phyloP scores from a whole-genome alignment of 352 stramenopile species.

The Phytophthora cryptogea region DNA sequence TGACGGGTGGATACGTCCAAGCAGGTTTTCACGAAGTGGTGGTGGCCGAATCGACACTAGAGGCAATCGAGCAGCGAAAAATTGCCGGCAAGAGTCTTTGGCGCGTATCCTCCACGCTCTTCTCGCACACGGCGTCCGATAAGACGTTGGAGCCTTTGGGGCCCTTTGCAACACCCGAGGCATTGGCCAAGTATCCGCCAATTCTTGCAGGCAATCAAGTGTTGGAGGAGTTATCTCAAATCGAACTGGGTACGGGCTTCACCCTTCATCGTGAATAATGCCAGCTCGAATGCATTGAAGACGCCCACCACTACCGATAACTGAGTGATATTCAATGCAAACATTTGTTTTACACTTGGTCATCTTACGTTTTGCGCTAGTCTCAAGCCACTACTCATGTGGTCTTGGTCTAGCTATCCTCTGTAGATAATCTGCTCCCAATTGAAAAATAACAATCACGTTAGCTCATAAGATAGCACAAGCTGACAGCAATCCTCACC shows the following conservation, averaged over 20 bases:
- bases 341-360: too few species aligned
- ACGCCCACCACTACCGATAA: background rate
- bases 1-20: constrained; percentile 91
- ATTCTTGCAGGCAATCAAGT: constrained; percentile 89
- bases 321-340: background rate
- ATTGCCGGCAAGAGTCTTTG: constrained; percentile 79
- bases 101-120: constrained; percentile 92
- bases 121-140: constrained; percentile 92
- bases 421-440: constrained; percentile 1
- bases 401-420: background rate
- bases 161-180: constrained; percentile 74
- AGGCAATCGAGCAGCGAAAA: constrained; percentile 77
- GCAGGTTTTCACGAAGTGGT: constrained; percentile 94
- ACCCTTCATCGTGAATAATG: constrained; percentile 68
- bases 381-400: too few species aligned
- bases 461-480: background rate
- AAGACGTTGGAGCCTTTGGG: constrained; percentile 82
- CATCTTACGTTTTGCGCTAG: too few species aligned
- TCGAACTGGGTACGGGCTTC: constrained; percentile 80
- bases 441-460: background rate
- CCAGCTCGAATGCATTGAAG: background rate
- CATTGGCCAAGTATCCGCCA: constrained; percentile 74
- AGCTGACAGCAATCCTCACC: constrained; percentile 20
- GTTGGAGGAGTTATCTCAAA: constrained; percentile 84
- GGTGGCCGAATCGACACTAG: constrained; percentile 72